phyloP scores from a whole-genome alignment of 1,139 yeast genomes.

The Pichia norvegensis region DNA sequence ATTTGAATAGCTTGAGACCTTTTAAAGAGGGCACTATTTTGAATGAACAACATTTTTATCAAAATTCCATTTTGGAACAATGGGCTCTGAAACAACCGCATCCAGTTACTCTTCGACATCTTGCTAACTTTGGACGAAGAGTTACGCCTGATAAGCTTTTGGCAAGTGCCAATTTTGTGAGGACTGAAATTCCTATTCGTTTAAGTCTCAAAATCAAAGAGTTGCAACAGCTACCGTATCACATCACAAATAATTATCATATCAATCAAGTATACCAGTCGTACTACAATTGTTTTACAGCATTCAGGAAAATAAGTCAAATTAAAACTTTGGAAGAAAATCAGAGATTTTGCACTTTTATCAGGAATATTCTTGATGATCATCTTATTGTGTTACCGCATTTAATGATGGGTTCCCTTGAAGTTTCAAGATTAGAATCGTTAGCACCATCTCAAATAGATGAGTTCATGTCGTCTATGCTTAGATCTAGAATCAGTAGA shows the following conservation, averaged over 20 bases:
- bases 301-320: slow-evolving; percentile 63
- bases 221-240: slow-evolving; percentile 72
- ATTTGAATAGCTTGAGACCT: slow-evolving; percentile 14
- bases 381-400: slow-evolving; percentile 80
- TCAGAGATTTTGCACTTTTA: slow-evolving; percentile 55
- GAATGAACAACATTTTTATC: slow-evolving; percentile 75
- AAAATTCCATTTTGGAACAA: slow-evolving; percentile 63
- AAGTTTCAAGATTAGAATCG: slow-evolving; percentile 58
- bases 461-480: slow-evolving; percentile 61
- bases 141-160: slow-evolving; percentile 73
- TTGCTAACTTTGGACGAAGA: slow-evolving; percentile 82
- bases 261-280: slow-evolving; percentile 82
- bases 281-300: slow-evolving; percentile 79
- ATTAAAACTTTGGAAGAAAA: slow-evolving; percentile 68
- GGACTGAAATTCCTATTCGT: slow-evolving; percentile 76
- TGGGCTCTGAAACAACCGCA: slow-evolving; percentile 67
- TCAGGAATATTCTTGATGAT: slow-evolving; percentile 60
- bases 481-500: slow-evolving; percentile 81
- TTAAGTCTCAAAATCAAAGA: slow-evolving; percentile 74
- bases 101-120: slow-evolving; percentile 79
- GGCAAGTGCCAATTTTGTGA: slow-evolving; percentile 78
- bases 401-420: slow-evolving; percentile 87
- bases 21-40: slow-evolving; percentile 24
- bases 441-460: slow-evolving; percentile 62
- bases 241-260: slow-evolving; percentile 78